These are phyloP conservation scores for Paecilomyces variotii DNA, from an alignment of 2,329 filamentous ascomycete species.

Conservation along the genomic window DNA sequence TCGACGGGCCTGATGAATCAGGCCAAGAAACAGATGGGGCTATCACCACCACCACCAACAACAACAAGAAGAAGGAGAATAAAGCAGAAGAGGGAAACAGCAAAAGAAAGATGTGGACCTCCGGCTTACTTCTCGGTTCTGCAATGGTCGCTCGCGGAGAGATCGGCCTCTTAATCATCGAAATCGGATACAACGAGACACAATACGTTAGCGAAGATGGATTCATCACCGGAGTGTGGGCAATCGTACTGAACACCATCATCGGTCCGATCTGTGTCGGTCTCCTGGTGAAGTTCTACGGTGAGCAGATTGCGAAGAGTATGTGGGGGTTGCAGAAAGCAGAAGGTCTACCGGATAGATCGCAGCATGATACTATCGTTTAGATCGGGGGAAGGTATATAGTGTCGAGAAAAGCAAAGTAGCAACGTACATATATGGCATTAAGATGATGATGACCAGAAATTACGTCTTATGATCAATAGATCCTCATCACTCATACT, in stretches of 20 bases:
- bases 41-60: not conserved
- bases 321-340: not conserved
- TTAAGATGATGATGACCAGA: too few relatives aligned
- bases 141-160: conserved; percentile 27
- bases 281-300: not conserved
- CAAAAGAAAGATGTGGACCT: conserved; percentile 7
- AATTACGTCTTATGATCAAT: too few relatives aligned
- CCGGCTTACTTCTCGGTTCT: conserved; percentile 19
- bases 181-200: conserved; percentile 24
- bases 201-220: conserved; percentile 33
- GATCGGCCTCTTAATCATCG: conserved; percentile 24
- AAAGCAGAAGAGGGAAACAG: not conserved
- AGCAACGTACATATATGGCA: too few relatives aligned
- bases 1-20: not conserved
- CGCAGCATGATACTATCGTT: not conserved
- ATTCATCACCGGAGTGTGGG: conserved; percentile 22
- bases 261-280: conserved; percentile 14
- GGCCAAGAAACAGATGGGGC: not conserved
- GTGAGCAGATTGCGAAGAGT: not conserved
- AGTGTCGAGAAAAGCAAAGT: too few relatives aligned
- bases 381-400: not conserved
- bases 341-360: not conserved
- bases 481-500: too few relatives aligned
- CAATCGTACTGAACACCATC: conserved; percentile 25
- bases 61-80: not conserved